Evolutionary conservation across 2,329 filamentous ascomycete species (phyloP), one percentile per base, ranked within the genome.

Genomic region (Exophiala viscosa): DNA sequence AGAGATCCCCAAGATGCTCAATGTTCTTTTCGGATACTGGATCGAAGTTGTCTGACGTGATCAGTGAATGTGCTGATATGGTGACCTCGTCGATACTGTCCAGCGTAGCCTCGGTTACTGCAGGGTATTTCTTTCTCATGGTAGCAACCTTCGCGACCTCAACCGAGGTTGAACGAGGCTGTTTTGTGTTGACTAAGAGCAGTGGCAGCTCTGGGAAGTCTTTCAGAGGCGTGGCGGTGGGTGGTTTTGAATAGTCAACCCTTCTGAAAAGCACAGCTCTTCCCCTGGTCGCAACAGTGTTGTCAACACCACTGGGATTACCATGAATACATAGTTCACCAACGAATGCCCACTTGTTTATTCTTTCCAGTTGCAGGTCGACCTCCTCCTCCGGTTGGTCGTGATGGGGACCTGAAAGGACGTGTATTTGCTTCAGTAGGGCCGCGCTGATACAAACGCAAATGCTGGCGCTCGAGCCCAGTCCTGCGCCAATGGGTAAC

Each of bases 331-430:
- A 93, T 83, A 97, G 87, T 70, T 99, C 93, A 18, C 87, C 87
- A 1, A 99, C 93, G 70, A 96, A 97, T 0, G 93, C 91, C 93
- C 95, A 99, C 57, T 88, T 82, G 70, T 99, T 99, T 73, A 99
- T 96, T 59, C 92, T 84, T 73, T 97, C 91, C 28, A 97, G 81
- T 68, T 99, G 92, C 39, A 90, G 72, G 54, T 88, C 84, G n/a
- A 89, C 89, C 72, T 99, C 93, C 49, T 90, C 85, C 0, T 84
- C 73, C 3, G 90, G 89, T 69, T 97, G 92, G 64, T 97, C 92
- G 0, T 88, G 88, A 67, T 97, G 92, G 1, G 93, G 93, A 0
- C 90, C 90, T 1, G 90, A 87, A 5, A 99, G 78, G 2, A 91
- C 89, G 46, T 91, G 86, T 58, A 95, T 86, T 69, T 97, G 93